Conservation (phyloP, 352 stramenopile genomes). For the Paralagenidium karlingii region DNA sequence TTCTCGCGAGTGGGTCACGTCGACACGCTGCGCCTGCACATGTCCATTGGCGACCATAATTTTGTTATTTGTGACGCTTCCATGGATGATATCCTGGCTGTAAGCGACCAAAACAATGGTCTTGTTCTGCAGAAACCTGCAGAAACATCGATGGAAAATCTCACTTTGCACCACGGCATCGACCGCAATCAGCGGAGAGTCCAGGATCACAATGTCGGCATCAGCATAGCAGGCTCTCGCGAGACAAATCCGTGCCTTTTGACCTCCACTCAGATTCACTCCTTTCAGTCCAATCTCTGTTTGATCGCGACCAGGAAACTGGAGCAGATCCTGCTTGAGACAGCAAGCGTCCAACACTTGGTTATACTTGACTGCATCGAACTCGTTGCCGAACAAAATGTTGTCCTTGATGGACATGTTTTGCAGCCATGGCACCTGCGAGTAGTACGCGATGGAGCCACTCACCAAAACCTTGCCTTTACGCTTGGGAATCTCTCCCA, state of each 20-base stretch:
- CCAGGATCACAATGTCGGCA: constrained; percentile 6
- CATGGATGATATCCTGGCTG: constrained; percentile 62
- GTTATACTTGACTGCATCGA: constrained; percentile 32
- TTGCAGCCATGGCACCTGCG: constrained; percentile 88
- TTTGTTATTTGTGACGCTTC: constrained; percentile 8
- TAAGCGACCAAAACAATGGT: constrained; percentile 84
- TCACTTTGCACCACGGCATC: constrained; percentile 83
- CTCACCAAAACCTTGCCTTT: constrained; percentile 20
- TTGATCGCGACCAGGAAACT: constrained; percentile 27
- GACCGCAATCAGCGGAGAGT: constrained; percentile 34
- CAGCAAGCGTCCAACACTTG: constrained; percentile 5
- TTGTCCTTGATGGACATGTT: constrained; percentile 82
- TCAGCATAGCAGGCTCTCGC: constrained; percentile 6
- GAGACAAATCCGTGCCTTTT: constrained; percentile 20
- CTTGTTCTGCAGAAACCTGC: constrained; percentile 21
- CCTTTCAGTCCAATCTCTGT: constrained; percentile 31
- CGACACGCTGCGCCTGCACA: background rate
- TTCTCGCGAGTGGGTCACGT: background rate
- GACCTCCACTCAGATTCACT: constrained; percentile 25
- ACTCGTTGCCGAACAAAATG: constrained; percentile 62
- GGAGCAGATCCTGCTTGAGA: constrained; percentile 1
- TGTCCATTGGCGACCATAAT: background rate
- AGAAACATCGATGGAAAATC: constrained; percentile 81
- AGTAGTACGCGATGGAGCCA: constrained; percentile 20
- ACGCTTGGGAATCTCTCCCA: constrained; percentile 78